phyloP scores from a whole-genome alignment of 495 filamentous ascomycete genomes.

The Cenococcum geophilum region DNA sequence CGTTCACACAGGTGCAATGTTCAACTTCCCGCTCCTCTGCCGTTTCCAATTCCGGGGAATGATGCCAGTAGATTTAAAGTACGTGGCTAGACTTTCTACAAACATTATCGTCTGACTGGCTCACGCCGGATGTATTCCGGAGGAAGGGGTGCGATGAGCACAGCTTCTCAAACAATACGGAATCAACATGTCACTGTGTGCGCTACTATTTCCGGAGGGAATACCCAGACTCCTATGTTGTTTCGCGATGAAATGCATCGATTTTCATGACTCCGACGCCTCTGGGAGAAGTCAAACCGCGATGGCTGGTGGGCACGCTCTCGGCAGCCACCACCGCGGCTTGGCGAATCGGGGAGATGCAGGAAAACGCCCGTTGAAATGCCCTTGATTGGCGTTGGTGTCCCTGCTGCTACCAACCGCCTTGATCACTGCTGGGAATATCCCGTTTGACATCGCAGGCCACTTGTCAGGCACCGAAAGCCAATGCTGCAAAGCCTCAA shows the following conservation, averaged over 20 bases:
- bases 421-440: constrained; percentile 9
- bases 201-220: neutral
- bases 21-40: neutral
- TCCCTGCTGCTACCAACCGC: neutral
- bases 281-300: neutral
- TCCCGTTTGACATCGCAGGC: constrained; percentile 11
- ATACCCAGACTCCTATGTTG: neutral
- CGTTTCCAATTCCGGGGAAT: neutral
- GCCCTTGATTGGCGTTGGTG: constrained; percentile 22
- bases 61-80: neutral
- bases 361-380: constrained; percentile 14
- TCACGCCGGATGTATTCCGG: neutral
- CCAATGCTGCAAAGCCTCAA: constrained; percentile 13
- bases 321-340: neutral
- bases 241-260: neutral
- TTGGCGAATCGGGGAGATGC: constrained; percentile 18
- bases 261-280: neutral
- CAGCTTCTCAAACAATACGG: neutral
- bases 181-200: neutral
- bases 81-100: neutral
- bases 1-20: neutral
- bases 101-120: neutral
- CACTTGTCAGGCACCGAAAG: constrained; percentile 23
- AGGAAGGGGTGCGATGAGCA: neutral
- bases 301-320: neutral